phyloP scores from a whole-genome alignment of 2,329 filamentous ascomycete genomes.

The Hypoxylon sp. region DNA sequence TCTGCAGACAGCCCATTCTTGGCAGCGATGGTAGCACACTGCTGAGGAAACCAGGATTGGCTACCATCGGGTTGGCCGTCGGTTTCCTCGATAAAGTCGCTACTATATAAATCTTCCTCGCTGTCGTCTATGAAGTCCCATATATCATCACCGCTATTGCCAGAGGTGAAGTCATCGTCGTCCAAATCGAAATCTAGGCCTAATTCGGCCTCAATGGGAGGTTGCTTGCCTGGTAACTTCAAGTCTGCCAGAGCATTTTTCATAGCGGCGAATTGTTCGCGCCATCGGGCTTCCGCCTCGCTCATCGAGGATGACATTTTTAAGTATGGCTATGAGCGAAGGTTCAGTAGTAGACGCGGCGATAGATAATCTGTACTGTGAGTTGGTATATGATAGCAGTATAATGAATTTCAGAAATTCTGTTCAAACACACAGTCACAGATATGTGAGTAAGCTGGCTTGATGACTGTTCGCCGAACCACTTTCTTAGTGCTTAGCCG shows the following conservation, averaged over 20 bases:
- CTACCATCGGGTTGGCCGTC: constrained; percentile 57
- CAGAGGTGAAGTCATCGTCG: constrained; percentile 67
- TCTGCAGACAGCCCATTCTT: constrained; percentile 75
- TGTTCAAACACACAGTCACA: not conserved
- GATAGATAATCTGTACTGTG: constrained; percentile 1
- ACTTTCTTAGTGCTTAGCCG: constrained; percentile 1
- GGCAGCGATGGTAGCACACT: constrained; percentile 76
- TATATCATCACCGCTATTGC: constrained; percentile 81
- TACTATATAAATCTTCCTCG: constrained; percentile 75
- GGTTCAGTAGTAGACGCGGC: not conserved
- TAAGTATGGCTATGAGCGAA: not conserved
- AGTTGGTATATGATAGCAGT: too few relatives aligned
- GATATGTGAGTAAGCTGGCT: constrained; percentile 3
- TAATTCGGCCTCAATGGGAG: constrained; percentile 62
- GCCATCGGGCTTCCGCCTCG: constrained; percentile 77
- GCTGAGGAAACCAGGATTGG: constrained; percentile 77
- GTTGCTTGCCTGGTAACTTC: constrained; percentile 60
- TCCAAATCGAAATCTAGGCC: constrained; percentile 77
- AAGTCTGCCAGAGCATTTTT: constrained; percentile 84
- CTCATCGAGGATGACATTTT: constrained; percentile 49
- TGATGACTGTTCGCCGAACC: constrained; percentile 20
- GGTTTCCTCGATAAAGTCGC: constrained; percentile 71
- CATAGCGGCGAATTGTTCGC: constrained; percentile 88
- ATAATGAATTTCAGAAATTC: not conserved
- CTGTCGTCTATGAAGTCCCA: constrained; percentile 92